Base-by-base conservation (phyloP, 1,284 basidiomycete genomes). In the Kwoniella shivajii region DNA sequence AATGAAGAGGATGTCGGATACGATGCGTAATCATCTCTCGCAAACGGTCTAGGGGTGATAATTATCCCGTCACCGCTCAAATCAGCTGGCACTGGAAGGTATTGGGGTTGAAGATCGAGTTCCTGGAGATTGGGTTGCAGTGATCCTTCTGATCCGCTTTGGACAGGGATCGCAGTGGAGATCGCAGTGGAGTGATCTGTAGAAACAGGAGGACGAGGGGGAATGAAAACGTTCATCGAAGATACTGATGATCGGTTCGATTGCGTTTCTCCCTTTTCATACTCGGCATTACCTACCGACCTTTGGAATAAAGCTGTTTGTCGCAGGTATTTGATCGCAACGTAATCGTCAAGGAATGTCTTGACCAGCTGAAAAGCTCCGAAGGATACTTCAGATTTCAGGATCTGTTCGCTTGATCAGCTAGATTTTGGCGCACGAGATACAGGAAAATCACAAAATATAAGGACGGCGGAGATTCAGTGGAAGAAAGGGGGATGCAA, bases 341-440 rank as follows among this genome's bases (percentile, higher is more conserved):
- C 61, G 47, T 68, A 75, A 52, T 77, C 75, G 57, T 75, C 75
- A 38, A 73, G 63, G 68, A 69, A 75, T 2, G 72, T 72, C 54
- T 77, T 77, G 60, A 77, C 30, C 6, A 77, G 65, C 52, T 75
- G 75, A 62, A 75, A 75, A 26, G 62, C 54, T 5, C 74, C 73
- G 44, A 75, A 75, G 1, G 67, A 60, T 18, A 68, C 60, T 49
- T 71, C 72, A 22, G 63, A 68, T 42, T 63, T 68, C 20, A 75
- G 60, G 1, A 72, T 74, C 65, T 72, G 50, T 72, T 56, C 4
- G 72, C 72, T 61, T 68, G 49, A 41, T n/a, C 6, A 30, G 20
- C 11, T 44, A 31, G 18, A n/a, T n/a, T n/a, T n/a, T n/a, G n/a
- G n/a, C n/a, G n/a, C n/a, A n/a, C n/a, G n/a, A n/a, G n/a, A n/a